These are phyloP conservation scores for Pugionium dolabratum DNA, from an alignment of 345 rosid species.

Conservation along the genomic window DNA sequence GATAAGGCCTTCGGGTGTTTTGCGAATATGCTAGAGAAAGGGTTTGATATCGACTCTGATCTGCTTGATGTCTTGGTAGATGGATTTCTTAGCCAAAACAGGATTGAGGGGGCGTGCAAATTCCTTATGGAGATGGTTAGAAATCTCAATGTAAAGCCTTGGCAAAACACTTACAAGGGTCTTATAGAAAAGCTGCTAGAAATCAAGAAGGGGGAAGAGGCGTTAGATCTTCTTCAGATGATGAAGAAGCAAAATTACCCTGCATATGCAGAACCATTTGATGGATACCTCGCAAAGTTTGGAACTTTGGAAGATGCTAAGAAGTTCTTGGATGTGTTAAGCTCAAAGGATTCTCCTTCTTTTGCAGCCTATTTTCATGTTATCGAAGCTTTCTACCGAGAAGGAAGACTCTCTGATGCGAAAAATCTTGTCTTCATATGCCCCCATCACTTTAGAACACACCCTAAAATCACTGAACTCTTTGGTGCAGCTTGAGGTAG, in stretches of 20 bases:
- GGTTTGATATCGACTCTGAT: slow-evolving; percentile 60
- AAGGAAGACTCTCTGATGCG: slow-evolving; percentile 84
- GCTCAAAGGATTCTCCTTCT: slow-evolving; percentile 64
- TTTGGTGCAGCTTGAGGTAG: slow-evolving; percentile 51
- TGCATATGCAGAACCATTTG: slow-evolving; percentile 60
- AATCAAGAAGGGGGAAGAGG: slow-evolving; percentile 68
- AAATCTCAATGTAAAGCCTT: slow-evolving; percentile 56
- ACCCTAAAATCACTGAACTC: slow-evolving; percentile 60
- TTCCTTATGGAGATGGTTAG: slow-evolving; percentile 62
- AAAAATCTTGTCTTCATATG: slow-evolving; percentile 59
- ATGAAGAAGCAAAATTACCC: slow-evolving; percentile 73
- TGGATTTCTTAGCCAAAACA: slow-evolving; percentile 62
- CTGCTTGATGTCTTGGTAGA: slow-evolving; percentile 59
- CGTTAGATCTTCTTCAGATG: slow-evolving; percentile 61
- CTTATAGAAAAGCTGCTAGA: slow-evolving; percentile 69
- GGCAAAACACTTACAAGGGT: slow-evolving; percentile 77
- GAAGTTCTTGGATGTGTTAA: slow-evolving; percentile 63
- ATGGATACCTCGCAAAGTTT: slow-evolving; percentile 63
- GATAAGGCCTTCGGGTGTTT: slow-evolving; percentile 63
- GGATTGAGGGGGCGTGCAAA: slow-evolving; percentile 63
- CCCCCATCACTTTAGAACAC: slow-evolving; percentile 73
- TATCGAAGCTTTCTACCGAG: slow-evolving; percentile 60
- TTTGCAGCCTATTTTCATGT: slow-evolving; percentile 53
- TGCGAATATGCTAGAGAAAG: slow-evolving; percentile 62
- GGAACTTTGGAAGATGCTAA: slow-evolving; percentile 70